Percentiles rank a stretch among this genome's conserved stretches.
phyloP scores from a whole-genome alignment of 208 protist genomes.

The Leishmania turanica region DNA sequence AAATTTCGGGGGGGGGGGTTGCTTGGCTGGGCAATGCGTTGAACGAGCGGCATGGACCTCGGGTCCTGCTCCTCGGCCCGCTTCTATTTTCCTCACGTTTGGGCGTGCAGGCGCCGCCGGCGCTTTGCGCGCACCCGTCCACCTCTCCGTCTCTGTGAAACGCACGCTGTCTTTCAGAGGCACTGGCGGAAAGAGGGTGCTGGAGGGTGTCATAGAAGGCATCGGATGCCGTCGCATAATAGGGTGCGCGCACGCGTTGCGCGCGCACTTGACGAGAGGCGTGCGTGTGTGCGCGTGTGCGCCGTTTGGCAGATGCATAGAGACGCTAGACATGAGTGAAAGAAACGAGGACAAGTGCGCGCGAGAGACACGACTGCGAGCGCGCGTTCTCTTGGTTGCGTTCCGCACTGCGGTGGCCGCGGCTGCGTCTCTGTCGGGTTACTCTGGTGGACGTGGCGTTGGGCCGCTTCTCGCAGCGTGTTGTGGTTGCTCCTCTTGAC shows the following conservation, averaged over 20 bases:
- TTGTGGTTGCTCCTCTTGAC: too few species aligned
- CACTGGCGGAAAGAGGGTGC: not conserved
- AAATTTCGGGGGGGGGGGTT: not conserved
- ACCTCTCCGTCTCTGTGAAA: not conserved
- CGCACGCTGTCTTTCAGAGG: not conserved
- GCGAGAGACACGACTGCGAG: not conserved
- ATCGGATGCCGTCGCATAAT: not conserved
- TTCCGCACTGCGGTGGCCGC: not conserved
- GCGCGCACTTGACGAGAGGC: not conserved
- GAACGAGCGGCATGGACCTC: too few species aligned
- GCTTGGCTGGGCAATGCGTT: not conserved
- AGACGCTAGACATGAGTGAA: not conserved
- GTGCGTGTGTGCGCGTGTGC: not conserved
- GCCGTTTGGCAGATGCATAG: not conserved
- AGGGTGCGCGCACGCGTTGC: too few species aligned
- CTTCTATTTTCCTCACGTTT: not conserved
- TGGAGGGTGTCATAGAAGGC: not conserved
- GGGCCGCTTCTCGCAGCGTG: not conserved
- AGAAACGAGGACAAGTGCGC: not conserved
- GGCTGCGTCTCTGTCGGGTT: not conserved
- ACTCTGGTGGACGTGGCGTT: not conserved
- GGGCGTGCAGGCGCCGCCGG: not conserved
- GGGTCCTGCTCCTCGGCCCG: not conserved
- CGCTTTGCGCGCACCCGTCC: not conserved
- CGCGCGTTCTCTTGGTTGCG: not conserved